phyloP scores from a whole-genome alignment of 1,284 basidiomycete species.

The Cryptococcus wingfieldii region DNA sequence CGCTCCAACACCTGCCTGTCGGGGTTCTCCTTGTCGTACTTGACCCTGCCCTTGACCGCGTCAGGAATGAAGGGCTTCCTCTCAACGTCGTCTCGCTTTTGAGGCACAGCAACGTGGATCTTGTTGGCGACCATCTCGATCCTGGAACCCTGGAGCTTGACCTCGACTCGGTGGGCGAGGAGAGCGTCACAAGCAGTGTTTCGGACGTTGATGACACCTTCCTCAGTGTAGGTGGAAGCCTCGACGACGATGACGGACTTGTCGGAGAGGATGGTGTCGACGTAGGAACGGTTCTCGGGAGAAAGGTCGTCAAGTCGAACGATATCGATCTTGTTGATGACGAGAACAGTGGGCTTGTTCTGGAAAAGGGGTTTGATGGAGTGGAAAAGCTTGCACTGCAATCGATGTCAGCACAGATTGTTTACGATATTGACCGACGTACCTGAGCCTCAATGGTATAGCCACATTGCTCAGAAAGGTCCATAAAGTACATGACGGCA shows the following conservation, averaged over 20 bases:
- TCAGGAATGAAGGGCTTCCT: slow-evolving; percentile 84
- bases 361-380: slow-evolving; percentile 94
- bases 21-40: slow-evolving; percentile 81
- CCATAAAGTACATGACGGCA: slow-evolving; percentile 94
- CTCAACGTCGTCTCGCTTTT: slow-evolving; percentile 76
- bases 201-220: slow-evolving; percentile 91
- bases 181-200: slow-evolving; percentile 88
- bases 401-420: slow-evolving; percentile 2
- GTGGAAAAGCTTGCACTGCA: slow-evolving; percentile 89
- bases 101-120: slow-evolving; percentile 87
- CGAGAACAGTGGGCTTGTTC: slow-evolving; percentile 84
- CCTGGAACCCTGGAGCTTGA: slow-evolving; percentile 87
- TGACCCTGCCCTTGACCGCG: slow-evolving; percentile 65
- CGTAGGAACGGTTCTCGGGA: slow-evolving; percentile 66
- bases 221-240: slow-evolving; percentile 87
- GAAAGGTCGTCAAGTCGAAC: slow-evolving; percentile 74
- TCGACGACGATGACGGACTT: slow-evolving; percentile 71
- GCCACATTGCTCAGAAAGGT: slow-evolving; percentile 91
- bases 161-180: slow-evolving; percentile 85
- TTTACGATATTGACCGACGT: slow-evolving; percentile 24
- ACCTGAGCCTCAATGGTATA: slow-evolving; percentile 91
- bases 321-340: slow-evolving; percentile 95
- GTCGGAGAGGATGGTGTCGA: slow-evolving; percentile 75
- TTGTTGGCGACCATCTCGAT: slow-evolving; percentile 87
- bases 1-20: slow-evolving; percentile 64